Evolutionary conservation across 208 protist species (phyloP), one percentile per base, ranked within the genome.

Genomic region (Leishmania lainsoni): DNA sequence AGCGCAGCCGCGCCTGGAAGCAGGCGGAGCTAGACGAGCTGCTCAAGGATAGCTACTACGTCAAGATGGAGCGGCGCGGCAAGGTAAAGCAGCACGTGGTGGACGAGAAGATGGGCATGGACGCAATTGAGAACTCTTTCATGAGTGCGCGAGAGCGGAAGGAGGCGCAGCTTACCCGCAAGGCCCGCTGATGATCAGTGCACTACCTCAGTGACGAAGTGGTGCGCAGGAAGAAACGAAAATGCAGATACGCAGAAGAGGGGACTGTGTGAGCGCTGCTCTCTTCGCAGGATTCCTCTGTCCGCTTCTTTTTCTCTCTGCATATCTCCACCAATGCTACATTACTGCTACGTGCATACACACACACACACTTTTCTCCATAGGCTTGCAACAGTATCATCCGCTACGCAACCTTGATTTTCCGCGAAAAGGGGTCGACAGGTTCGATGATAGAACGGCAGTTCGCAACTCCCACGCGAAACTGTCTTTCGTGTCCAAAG

Each of bases 1-100:
- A 96, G 79, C 93, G 95, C 17, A 95, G 93, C 80, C 87, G 88
- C 4, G 92, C 92, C 73, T 96, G 93, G 93, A 87, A 89, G 80
- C 91, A 97, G 88, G 90, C 92, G 26, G 95, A 98, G 87, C 77
- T 98, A 35, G 92, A 96, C 76, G 95, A 98, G 82, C 78, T 98
- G 70, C 70, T 98, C 48, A 96, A 96, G 83, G 95, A 98, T 77
- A 95, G 91, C 81, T 98, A 98, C 84, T 97, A 96, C 85, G 92
- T 98, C 35, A 98, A 96, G 89, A 95, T 97, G 90, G 95, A 98
- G 86, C 76, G 87, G 16, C 90, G 82, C 16, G 95, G 95, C 0
- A 89, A 88, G 61, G 74, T 98, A 16, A 91, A 83, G 54, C 63
- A 80, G 14, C 85, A 89, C 51, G 87, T 86, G 14, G 91, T 98